phyloP scores from a whole-genome alignment of 2,329 filamentous ascomycete species.

The Ceratocystis colombiana region DNA sequence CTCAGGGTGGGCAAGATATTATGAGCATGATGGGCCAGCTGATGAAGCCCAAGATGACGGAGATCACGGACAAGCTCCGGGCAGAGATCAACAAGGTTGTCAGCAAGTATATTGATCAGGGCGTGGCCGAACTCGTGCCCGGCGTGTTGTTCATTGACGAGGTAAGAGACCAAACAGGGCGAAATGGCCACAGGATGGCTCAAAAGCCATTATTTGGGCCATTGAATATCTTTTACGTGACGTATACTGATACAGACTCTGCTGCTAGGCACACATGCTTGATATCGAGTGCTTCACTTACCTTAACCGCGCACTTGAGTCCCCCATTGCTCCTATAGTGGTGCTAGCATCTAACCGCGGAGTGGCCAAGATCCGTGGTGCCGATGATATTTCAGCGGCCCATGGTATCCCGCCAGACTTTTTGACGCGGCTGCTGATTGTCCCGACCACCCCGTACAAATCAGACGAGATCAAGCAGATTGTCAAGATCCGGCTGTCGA shows the following conservation, averaged over 20 bases:
- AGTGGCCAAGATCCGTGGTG: conserved; percentile 84
- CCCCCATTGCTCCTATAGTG: conserved; percentile 87
- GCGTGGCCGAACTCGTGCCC: conserved; percentile 93
- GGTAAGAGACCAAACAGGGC: conserved; percentile 41
- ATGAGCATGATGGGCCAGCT: conserved; percentile 99
- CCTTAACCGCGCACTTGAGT: conserved; percentile 95
- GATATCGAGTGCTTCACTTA: conserved; percentile 99
- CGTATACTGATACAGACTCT: background rate
- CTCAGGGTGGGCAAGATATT: conserved; percentile 95
- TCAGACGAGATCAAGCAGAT: conserved; percentile 87
- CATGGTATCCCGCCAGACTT: conserved; percentile 94
- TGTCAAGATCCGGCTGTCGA: conserved; percentile 71
- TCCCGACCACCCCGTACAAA: conserved; percentile 84
- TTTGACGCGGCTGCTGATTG: conserved; percentile 83
- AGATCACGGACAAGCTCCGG: conserved; percentile 95
- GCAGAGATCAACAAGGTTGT: conserved; percentile 98
- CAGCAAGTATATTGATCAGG: conserved; percentile 97
- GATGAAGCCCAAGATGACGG: conserved; percentile 99
- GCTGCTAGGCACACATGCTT: conserved; percentile 77
- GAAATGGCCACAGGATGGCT: background rate
- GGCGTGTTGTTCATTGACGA: conserved; percentile 98
- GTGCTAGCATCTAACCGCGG: conserved; percentile 96
- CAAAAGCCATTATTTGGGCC: background rate
- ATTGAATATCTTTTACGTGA: background rate
- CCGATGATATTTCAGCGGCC: conserved; percentile 67